phyloP scores from a whole-genome alignment of 148 eudicot species.

The Dysphania ambrosioides region DNA sequence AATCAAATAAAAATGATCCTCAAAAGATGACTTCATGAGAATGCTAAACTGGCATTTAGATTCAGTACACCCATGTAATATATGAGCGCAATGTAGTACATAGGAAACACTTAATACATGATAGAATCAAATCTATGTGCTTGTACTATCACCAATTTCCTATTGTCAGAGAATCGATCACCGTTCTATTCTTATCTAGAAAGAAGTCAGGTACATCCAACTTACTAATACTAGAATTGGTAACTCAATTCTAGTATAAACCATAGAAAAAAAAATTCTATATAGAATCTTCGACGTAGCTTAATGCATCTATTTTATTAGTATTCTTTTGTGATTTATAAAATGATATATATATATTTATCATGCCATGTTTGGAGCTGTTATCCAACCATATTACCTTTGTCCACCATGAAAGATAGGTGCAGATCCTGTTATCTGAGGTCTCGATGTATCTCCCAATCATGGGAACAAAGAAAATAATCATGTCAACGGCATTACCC shows the following conservation, averaged over 20 bases:
- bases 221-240: neutral
- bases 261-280: neutral
- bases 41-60: neutral
- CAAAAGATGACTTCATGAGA: too few species aligned
- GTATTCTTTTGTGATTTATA: neutral
- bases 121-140: neutral
- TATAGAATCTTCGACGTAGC: neutral
- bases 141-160: neutral
- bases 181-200: neutral
- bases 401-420: slow-evolving; percentile 76
- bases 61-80: neutral
- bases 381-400: slow-evolving; percentile 47
- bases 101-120: neutral
- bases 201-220: neutral
- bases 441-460: slow-evolving; percentile 85
- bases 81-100: neutral
- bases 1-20: too few species aligned
- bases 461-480: slow-evolving; percentile 84
- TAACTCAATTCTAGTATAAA: neutral
- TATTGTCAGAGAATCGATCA: neutral
- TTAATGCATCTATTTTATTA: neutral
- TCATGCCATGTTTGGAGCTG: neutral
- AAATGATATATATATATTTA: neutral
- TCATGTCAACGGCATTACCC: slow-evolving; percentile 73
- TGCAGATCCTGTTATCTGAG: slow-evolving; percentile 64